Conservation (phyloP, 208 protist genomes). For the Crithidia bombi region DNA sequence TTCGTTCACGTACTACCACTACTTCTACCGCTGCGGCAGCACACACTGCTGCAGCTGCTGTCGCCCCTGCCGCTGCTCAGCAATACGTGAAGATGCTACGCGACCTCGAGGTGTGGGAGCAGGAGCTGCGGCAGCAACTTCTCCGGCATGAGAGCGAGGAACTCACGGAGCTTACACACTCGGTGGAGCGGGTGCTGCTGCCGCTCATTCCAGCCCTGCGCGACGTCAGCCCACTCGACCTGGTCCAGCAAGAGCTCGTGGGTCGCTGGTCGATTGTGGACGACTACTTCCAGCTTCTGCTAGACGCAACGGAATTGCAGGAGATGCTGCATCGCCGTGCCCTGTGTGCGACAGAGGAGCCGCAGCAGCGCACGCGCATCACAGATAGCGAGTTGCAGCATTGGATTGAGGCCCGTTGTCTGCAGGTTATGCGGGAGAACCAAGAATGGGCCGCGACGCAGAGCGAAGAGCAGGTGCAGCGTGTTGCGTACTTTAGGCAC, state of each 20-base stretch:
- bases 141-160: conserved; percentile 26
- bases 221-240: conserved; percentile 11
- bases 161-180: conserved; percentile 18
- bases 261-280: conserved; percentile 19
- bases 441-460: conserved; percentile 19
- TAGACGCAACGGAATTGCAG: conserved; percentile 18
- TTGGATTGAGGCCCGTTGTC: conserved; percentile 34
- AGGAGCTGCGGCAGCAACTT: conserved; percentile 25
- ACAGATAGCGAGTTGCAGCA: conserved; percentile 18
- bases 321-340: conserved; percentile 32
- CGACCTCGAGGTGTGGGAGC: conserved; percentile 16
- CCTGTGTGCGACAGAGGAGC: conserved; percentile 16
- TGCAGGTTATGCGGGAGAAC: conserved; percentile 32
- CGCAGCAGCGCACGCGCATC: conserved; percentile 18
- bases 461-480: conserved; percentile 18
- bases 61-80: not conserved
- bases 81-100: conserved; percentile 2
- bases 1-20: not conserved
- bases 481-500: conserved; percentile 24
- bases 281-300: conserved; percentile 21
- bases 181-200: conserved; percentile 8
- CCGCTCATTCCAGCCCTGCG: conserved; percentile 18
- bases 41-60: not conserved
- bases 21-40: not conserved
- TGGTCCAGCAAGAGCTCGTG: conserved; percentile 12